A percentile compares a stretch with the other conserved stretches of the same genome.
Conservation (phyloP, 1,284 basidiomycete genomes). For the Anthracocystis panici-leucophaei region DNA sequence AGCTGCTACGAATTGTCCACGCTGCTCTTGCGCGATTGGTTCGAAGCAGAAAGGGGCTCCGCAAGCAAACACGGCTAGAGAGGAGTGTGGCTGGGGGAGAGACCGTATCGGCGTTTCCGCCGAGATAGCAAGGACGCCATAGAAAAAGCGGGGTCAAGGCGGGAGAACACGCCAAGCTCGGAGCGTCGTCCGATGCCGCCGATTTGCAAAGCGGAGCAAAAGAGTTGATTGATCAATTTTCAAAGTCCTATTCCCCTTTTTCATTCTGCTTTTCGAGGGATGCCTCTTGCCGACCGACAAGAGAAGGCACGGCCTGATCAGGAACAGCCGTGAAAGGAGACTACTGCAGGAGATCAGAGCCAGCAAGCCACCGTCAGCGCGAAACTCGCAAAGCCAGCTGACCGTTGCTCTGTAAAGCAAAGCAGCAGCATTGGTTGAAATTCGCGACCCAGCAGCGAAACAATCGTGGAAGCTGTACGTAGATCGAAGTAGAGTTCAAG, state of each 20-base stretch:
- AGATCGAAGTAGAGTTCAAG: no score
- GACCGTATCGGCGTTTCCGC: conserved; percentile 27
- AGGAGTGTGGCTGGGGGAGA: not conserved
- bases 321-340: no score
- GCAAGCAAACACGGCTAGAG: not conserved
- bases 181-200: conserved; percentile 14
- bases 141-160: not conserved
- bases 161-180: conserved; percentile 5
- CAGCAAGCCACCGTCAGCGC: no score
- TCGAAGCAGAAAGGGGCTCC: not conserved
- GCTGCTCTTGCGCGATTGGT: not conserved
- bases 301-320: no score
- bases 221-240: conserved; percentile 3
- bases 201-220: conserved; percentile 6
- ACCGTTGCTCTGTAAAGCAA: no score
- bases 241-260: conserved; percentile 26
- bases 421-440: no score
- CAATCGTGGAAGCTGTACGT: no score
- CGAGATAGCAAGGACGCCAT: conserved; percentile 16
- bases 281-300: no score
- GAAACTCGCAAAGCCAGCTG: no score
- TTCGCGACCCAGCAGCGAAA: no score
- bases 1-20: no score
- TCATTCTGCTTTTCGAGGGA: not conserved
- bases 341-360: no score